A percentile compares a stretch with the other conserved stretches of the same genome.
Conservation (phyloP, 495 filamentous ascomycete species). For the Penicillium alfredii region DNA sequence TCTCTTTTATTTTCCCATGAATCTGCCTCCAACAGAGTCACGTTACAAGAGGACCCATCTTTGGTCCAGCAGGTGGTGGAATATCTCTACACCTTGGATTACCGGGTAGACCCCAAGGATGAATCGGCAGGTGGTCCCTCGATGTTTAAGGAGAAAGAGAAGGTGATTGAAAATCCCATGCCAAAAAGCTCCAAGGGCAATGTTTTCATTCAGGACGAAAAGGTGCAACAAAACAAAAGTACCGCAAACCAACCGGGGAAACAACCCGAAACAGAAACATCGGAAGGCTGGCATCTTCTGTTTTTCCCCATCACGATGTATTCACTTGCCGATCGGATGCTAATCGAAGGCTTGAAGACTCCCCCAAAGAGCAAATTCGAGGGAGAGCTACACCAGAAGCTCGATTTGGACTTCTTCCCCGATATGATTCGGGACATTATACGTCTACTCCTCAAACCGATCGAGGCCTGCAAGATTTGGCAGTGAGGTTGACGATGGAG, state of each 20-base stretch:
- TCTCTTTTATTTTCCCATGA: conserved; percentile 4
- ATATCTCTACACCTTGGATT: conserved; percentile 18
- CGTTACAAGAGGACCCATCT: conserved; percentile 10
- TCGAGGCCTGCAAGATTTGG: conserved; percentile 28
- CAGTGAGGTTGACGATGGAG: conserved; percentile 18
- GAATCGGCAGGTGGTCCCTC: too few species aligned
- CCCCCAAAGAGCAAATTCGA: conserved; percentile 8
- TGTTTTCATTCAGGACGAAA: too few species aligned
- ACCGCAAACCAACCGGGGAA: background rate
- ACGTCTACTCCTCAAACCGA: conserved; percentile 26
- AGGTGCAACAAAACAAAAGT: too few species aligned
- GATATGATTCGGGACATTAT: conserved; percentile 27
- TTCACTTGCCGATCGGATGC: conserved; percentile 13
- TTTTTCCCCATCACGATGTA: conserved; percentile 16
- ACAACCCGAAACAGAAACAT: background rate
- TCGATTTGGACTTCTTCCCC: conserved; percentile 18
- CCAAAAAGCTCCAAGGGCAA: too few species aligned
- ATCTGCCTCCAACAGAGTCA: conserved; percentile 6
- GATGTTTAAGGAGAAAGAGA: too few species aligned
- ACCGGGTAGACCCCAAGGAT: too few species aligned
- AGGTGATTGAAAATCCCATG: too few species aligned
- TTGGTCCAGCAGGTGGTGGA: conserved; percentile 13
- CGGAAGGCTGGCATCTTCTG: background rate
- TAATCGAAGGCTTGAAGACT: conserved; percentile 13
- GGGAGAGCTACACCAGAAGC: conserved; percentile 4